Percentiles rank a stretch among this genome's conserved stretches.
phyloP scores from a whole-genome alignment of 2,329 filamentous ascomycete genomes.

The Ophiobolus disseminans region DNA sequence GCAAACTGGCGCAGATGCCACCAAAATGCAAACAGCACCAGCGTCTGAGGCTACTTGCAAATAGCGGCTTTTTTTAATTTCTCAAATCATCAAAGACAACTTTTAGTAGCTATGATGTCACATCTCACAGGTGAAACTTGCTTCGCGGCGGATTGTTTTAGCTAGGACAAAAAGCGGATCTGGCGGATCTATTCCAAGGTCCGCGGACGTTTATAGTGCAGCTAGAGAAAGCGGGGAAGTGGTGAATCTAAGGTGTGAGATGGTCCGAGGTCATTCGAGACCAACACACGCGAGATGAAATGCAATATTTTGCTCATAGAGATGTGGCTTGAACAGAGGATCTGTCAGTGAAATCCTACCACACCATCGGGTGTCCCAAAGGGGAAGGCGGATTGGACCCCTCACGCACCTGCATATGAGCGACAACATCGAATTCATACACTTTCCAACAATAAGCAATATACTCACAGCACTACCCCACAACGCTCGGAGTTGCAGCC shows the following conservation, averaged over 20 bases:
- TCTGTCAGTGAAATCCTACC: constrained; percentile 6
- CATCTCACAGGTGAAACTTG: constrained; percentile 21
- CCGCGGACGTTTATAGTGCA: constrained; percentile 9
- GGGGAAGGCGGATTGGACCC: constrained; percentile 25
- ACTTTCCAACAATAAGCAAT: not conserved
- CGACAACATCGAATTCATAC: not conserved
- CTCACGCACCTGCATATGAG: constrained; percentile 21
- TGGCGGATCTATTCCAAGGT: constrained; percentile 13
- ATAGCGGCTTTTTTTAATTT: constrained; percentile 1
- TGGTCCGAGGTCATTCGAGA: not conserved
- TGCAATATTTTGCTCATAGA: constrained; percentile 2
- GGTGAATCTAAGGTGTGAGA: not conserved
- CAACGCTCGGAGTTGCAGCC: not conserved
- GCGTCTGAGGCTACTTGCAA: not conserved
- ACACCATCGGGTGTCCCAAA: constrained; percentile 17
- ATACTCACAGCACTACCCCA: constrained; percentile 11
- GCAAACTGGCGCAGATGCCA: too few relatives aligned
- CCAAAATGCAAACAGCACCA: not conserved
- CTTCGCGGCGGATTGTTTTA: constrained; percentile 12
- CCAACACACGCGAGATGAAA: constrained; percentile 3
- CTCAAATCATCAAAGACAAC: not conserved
- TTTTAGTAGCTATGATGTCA: constrained; percentile 25
- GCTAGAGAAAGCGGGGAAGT: constrained; percentile 4
- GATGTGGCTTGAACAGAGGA: constrained; percentile 15
- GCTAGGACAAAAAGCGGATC: constrained; percentile 8